phyloP scores from a whole-genome alignment of 176 grass and related monocot genomes.

The Dactylis glomerata region DNA sequence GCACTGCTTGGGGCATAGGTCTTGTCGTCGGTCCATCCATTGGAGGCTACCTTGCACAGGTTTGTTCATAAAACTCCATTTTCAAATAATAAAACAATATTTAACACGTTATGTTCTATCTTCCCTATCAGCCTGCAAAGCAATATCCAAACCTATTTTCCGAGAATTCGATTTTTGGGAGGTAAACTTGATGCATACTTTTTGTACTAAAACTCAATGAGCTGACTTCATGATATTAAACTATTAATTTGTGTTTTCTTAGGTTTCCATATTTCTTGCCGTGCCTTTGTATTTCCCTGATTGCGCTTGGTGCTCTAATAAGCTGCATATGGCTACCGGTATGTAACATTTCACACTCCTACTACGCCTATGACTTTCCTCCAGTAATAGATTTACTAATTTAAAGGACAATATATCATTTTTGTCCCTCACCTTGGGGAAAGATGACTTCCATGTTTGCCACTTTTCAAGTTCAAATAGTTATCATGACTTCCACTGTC shows the following conservation, averaged over 20 bases:
- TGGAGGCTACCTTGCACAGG: slow-evolving; percentile 80
- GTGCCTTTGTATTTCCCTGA: slow-evolving; percentile 60
- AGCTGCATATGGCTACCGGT: slow-evolving; percentile 74
- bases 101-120: neutral
- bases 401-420: neutral
- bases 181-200: slow-evolving; percentile 36
- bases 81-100: neutral
- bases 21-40: slow-evolving; percentile 74
- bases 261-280: slow-evolving; percentile 93
- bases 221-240: neutral
- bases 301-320: slow-evolving; percentile 54
- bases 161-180: slow-evolving; percentile 45
- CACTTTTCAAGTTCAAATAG: neutral
- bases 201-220: neutral
- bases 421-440: neutral
- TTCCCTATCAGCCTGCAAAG: slow-evolving; percentile 53
- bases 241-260: neutral
- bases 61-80: neutral
- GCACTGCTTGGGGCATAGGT: slow-evolving; percentile 55
- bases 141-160: slow-evolving; percentile 72
- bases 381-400: neutral
- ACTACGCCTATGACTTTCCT: neutral
- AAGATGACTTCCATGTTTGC: neutral
- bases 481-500: neutral
- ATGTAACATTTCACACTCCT: slow-evolving; percentile 13